These are phyloP conservation scores for Diaporthe longicolla DNA, from an alignment of 2,329 filamentous ascomycete species.

Conservation along the genomic window DNA sequence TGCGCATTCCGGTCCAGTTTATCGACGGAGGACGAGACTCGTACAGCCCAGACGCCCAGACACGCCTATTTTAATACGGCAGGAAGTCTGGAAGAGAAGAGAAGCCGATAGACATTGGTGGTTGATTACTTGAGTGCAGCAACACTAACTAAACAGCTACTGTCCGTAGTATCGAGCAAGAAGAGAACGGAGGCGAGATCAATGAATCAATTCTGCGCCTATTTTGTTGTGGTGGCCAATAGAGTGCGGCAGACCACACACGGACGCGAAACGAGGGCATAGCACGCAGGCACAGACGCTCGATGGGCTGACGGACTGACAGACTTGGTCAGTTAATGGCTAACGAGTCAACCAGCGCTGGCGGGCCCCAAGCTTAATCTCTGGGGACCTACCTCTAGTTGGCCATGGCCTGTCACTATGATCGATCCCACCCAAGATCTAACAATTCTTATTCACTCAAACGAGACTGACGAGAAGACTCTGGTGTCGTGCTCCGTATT, in stretches of 20 bases:
- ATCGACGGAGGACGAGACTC: background rate
- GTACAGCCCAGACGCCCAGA: background rate
- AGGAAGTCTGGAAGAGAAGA: background rate
- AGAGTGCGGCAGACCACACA: background rate
- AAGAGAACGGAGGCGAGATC: background rate
- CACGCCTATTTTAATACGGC: background rate
- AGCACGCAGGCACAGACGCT: background rate
- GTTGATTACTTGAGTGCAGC: too few relatives aligned
- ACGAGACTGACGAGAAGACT: too few relatives aligned
- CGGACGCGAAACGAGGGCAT: constrained; percentile 6
- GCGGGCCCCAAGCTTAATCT: constrained; percentile 2
- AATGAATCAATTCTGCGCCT: background rate
- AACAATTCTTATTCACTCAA: background rate
- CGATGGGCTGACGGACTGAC: background rate
- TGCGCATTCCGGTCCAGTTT: background rate
- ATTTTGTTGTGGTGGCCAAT: background rate
- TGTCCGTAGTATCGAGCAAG: background rate
- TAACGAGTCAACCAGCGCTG: constrained; percentile 23
- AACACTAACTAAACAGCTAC: background rate
- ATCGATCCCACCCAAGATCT: constrained; percentile 32
- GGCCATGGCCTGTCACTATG: constrained; percentile 7
- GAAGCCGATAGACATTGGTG: background rate
- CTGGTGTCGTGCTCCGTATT: constrained; percentile 7
- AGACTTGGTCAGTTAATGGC: background rate
- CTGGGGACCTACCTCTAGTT: too few relatives aligned